Evolutionary conservation across 1,139 yeast species (phyloP).

Genomic region (Saccharomycopsis phalli): DNA sequence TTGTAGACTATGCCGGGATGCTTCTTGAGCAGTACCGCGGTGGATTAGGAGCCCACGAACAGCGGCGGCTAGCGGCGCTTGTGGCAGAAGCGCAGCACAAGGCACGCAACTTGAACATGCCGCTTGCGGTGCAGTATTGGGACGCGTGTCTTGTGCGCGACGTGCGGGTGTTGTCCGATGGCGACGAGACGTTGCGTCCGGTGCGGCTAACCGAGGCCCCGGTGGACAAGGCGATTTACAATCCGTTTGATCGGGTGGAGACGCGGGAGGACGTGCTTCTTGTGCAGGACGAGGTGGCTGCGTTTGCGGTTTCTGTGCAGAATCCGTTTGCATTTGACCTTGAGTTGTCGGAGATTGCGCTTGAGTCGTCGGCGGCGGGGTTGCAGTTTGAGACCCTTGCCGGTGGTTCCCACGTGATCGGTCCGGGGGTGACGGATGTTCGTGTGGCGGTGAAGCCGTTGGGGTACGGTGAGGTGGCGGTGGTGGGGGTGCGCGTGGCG

Average conservation of each 20-base stretch:
- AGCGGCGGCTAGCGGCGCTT: constrained; percentile 27
- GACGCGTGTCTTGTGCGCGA: constrained; percentile 60
- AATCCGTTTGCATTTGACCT: constrained; percentile 79
- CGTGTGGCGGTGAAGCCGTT: constrained; percentile 38
- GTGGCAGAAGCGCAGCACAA: constrained; percentile 24
- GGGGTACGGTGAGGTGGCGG: constrained; percentile 32
- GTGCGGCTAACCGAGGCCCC: constrained; percentile 13
- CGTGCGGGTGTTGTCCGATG: constrained; percentile 30
- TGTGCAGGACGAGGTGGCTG: constrained; percentile 48
- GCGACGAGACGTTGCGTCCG: constrained; percentile 18
- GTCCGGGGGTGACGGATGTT: constrained; percentile 35
- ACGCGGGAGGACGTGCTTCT: constrained; percentile 28
- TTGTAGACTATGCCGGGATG: constrained; percentile 41
- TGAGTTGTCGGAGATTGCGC: constrained; percentile 45
- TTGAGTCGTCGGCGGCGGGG: constrained; percentile 29
- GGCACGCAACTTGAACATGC: constrained; percentile 23
- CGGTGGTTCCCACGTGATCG: constrained; percentile 26
- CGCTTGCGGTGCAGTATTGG: constrained; percentile 41
- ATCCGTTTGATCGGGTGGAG: constrained; percentile 32
- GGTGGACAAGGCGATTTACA: constrained; percentile 29
- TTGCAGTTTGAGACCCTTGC: constrained; percentile 27
- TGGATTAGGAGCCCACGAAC: constrained; percentile 43
- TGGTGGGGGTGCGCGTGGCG: constrained; percentile 38
- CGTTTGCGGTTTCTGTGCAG: constrained; percentile 49
- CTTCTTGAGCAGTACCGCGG: constrained; percentile 49